Conservation (phyloP, 2,329 filamentous ascomycete genomes). For the Lecanicillium sp. region DNA sequence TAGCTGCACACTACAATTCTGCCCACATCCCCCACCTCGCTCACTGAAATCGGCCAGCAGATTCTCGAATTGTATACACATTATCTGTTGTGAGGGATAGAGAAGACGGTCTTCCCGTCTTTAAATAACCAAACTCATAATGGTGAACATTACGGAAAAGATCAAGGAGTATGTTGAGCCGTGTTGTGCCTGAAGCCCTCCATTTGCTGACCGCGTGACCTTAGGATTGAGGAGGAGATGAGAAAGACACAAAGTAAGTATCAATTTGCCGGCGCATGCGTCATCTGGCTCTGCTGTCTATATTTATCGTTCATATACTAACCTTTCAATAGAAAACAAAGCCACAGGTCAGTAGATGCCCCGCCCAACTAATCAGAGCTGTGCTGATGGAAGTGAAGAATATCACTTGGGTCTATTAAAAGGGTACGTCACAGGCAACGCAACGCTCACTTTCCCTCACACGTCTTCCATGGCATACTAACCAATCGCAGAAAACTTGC, state of each 20-base stretch:
- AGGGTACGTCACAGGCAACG: slow-evolving; percentile 54
- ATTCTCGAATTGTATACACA: neutral
- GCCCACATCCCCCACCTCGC: slow-evolving; percentile 19
- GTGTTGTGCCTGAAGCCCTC: slow-evolving; percentile 5
- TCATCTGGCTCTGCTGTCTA: neutral
- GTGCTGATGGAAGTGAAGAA: slow-evolving; percentile 47
- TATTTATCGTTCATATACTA: neutral
- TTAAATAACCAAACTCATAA: slow-evolving; percentile 39
- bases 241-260: slow-evolving; percentile 88
- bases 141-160: slow-evolving; percentile 99
- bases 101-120: slow-evolving; percentile 21
- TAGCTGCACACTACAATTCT: slow-evolving; percentile 14
- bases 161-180: slow-evolving; percentile 80
- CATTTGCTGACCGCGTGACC: slow-evolving; percentile 14
- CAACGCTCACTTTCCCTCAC: neutral
- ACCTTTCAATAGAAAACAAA: slow-evolving; percentile 74
- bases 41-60: neutral
- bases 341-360: slow-evolving; percentile 68
- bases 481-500: slow-evolving; percentile 73
- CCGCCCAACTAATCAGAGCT: neutral
- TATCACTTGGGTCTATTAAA: slow-evolving; percentile 97
- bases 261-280: neutral
- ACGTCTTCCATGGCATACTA: slow-evolving; percentile 1
- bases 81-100: neutral
- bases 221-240: slow-evolving; percentile 99